These are phyloP conservation scores for Blastobotrys americana DNA, from an alignment of 805 yeast species.

Conservation along the genomic window DNA sequence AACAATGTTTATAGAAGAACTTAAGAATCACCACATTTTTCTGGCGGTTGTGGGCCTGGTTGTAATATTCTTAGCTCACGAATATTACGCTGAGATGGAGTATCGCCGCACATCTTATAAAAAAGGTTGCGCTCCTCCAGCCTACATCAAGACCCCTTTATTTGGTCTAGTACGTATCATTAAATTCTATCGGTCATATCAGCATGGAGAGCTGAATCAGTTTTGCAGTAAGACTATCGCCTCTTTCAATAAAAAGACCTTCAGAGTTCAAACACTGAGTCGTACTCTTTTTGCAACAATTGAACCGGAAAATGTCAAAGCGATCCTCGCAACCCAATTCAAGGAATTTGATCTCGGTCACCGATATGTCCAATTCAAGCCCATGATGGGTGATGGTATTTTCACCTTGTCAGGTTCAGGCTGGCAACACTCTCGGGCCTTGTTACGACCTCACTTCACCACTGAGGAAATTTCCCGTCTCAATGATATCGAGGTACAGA, in stretches of 20 bases:
- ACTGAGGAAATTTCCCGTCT: conserved; percentile 28
- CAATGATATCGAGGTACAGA: conserved; percentile 22
- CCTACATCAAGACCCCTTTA: background rate
- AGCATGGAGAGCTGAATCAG: background rate
- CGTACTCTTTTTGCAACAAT: conserved; percentile 9
- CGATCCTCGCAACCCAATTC: conserved; percentile 26
- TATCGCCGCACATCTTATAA: background rate
- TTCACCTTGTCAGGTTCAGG: conserved; percentile 30
- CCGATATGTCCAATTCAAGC: conserved; percentile 23
- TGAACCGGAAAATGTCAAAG: conserved; percentile 28
- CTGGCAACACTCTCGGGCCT: conserved; percentile 33
- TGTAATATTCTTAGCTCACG: background rate
- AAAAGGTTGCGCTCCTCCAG: background rate
- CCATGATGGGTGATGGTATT: conserved; percentile 31
- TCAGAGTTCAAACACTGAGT: conserved; percentile 3
- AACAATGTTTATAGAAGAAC: no score
- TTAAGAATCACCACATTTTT: background rate
- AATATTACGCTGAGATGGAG: background rate
- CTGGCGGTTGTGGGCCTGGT: background rate
- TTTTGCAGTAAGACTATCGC: background rate
- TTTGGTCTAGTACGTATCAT: background rate
- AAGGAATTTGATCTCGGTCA: conserved; percentile 25
- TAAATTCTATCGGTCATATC: background rate
- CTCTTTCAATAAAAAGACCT: background rate
- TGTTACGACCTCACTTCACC: conserved; percentile 32